Base-by-base conservation (phyloP, 1,139 yeast species). In the Protomyces lactucae-debilis region DNA sequence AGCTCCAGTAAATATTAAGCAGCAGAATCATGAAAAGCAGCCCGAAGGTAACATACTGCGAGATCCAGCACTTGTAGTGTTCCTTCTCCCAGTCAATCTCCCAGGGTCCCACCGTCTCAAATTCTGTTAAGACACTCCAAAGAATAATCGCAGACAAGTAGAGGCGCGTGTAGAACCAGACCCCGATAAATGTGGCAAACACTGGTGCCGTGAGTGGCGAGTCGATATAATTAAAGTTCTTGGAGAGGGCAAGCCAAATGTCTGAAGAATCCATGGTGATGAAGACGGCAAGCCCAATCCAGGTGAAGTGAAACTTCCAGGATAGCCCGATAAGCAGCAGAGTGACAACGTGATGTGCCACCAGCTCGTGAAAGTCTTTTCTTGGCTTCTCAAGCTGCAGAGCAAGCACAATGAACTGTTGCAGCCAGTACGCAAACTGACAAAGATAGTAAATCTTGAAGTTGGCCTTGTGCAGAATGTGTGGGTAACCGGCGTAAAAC, bases 351-450 rank as follows among this genome's bases (percentile, higher is more conserved):
- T 93, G 99, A 75, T 93, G 99, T 76, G 91, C 85, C 25, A 92
- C 91, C 68, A 93, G 82, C 76, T 93, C 99, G 71, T 85, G 80
- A 76, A 86, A 92, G 75, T 93, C 99, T 76, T 90, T 91, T 75
- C 99, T 83, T 65, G 97, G 98, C 75, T 90, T 90, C 76, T 93
- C 99, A 68, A 93, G 81, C 75, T 88, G 96, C 69, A 95, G 79
- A 65, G 85, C 77, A 68, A 93, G 79, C 35, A 93, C 87, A 52
- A 88, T 84, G 0, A 95, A 86, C 76, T 93, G 99, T 77, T 93
- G 99, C 18, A 91, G 85, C 99, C 99, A 93, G 76, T 90, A 93
- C 1, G 97, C 88, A 5, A 98, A 97, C 78, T 93, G 99, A 51
- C 90, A 85, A 69, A 93, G 79, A 75, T 93, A 95, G 74, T 87